phyloP scores from a whole-genome alignment of 176 grass and related monocot species.

The Elymus sibiricus region DNA sequence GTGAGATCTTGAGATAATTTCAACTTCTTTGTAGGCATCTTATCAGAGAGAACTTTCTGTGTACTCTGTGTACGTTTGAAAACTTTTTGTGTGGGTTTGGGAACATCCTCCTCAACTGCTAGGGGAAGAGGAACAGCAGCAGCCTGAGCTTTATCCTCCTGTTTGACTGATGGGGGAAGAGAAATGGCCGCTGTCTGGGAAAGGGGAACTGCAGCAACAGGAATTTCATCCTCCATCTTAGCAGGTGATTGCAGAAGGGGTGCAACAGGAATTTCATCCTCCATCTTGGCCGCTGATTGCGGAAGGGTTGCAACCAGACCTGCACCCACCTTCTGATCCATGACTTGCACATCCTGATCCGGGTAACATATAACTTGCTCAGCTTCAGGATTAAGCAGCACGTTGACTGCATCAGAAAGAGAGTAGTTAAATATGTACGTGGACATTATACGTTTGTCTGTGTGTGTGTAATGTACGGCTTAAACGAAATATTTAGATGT shows the following conservation, averaged over 20 bases:
- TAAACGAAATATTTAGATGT: conserved; percentile 9
- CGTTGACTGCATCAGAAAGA: conserved; percentile 42
- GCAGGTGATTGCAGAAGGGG: background rate
- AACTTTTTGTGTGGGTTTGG: conserved; percentile 4
- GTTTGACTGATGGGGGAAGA: background rate
- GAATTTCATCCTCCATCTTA: conserved; percentile 24
- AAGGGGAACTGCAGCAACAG: conserved; percentile 19
- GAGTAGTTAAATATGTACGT: background rate
- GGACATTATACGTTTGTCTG: background rate
- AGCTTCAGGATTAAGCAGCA: conserved; percentile 62
- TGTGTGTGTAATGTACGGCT: background rate
- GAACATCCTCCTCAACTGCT: conserved; percentile 1
- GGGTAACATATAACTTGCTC: conserved; percentile 19
- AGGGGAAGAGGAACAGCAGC: background rate
- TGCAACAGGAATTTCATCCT: conserved; percentile 16
- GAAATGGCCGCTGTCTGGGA: conserved; percentile 1
- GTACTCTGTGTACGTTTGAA: background rate
- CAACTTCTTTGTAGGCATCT: conserved; percentile 38
- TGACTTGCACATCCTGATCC: background rate
- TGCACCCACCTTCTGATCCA: conserved; percentile 16
- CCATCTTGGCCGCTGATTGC: conserved; percentile 6
- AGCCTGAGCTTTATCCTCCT: conserved; percentile 3
- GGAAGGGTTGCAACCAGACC: background rate
- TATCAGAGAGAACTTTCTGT: background rate
- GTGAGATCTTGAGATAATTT: conserved; percentile 29